Evolutionary conservation across 345 rosid species (phyloP), one percentile per base, ranked within the genome.

Genomic region (Gossypium herbaceum): DNA sequence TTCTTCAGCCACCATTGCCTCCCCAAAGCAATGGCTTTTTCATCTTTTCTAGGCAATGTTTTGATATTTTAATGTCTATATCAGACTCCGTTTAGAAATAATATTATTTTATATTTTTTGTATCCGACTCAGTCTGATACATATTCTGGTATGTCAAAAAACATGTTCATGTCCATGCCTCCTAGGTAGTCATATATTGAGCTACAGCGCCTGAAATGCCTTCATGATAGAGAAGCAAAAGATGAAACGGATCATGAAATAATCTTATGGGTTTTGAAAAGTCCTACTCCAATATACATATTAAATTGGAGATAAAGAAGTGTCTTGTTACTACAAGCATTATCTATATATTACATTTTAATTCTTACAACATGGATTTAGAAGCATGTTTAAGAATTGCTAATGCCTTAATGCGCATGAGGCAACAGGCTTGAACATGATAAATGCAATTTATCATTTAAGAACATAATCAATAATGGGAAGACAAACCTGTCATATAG

Each of bases 401-500:
- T 13, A 22, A 68, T 47, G 25, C 43, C 72, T 16, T 12, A 5
- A 47, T 16, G 3, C 41, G 17, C 10, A 15, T 16, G 13, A 51
- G 55, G 15, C 24, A 51, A 17, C 59, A 27, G 1, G 59, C 59
- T 27, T 4, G 15, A 4, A 51, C 22, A 17, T 51, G 15, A 51
- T 10, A 52, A 69, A 50, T 44, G 9, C 12, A 50, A 50, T 50
- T 48, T 68, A 50, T 25, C 48, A 50, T 24, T 74, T 16, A 64
- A 25, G 27, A 17, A 34, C 50, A 68, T 19, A 13, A 56, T 24
- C 44, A 45, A 59, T 13, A 27, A 20, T 27, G 22, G 22, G 39
- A 12, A 62, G 41, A 80, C 89, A 43, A 87, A 96, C 98, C 87
- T 90, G 81, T 93, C 90, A 79, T 86, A 87, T 17, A 90, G 89